Conservation (phyloP, 768 basidiomycete species). For the Rhodosporidiobolus odoratus region DNA sequence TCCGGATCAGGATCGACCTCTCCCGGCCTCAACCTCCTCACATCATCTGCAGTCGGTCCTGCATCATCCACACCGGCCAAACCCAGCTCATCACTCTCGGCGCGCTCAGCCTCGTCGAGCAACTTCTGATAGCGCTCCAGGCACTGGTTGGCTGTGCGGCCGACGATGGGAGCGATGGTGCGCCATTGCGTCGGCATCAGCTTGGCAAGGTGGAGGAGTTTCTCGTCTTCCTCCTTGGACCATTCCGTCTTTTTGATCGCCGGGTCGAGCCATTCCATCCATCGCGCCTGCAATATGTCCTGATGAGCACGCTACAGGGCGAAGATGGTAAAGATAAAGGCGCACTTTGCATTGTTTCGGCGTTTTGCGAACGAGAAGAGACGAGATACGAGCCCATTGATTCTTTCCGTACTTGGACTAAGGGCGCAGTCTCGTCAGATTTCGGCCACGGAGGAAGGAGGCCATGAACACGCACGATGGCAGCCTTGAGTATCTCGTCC, state of each 20-base stretch:
- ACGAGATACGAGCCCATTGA: slow-evolving; percentile 98
- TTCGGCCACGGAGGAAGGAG: neutral
- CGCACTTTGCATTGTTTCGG: slow-evolving; percentile 93
- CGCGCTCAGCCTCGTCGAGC: slow-evolving; percentile 91
- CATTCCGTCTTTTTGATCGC: slow-evolving; percentile 99
- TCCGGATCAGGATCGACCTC: slow-evolving; percentile 99
- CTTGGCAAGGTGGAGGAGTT: slow-evolving; percentile 92
- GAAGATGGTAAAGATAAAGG: neutral
- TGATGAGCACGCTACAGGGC: neutral
- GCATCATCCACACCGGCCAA: slow-evolving; percentile 73
- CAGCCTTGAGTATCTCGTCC: slow-evolving; percentile 95
- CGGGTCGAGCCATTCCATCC: slow-evolving; percentile 99
- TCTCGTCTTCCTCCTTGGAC: slow-evolving; percentile 99
- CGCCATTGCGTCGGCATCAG: slow-evolving; percentile 99
- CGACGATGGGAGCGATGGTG: slow-evolving; percentile 96
- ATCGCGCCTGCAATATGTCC: slow-evolving; percentile 56
- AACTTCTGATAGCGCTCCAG: slow-evolving; percentile 97
- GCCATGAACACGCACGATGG: slow-evolving; percentile 53
- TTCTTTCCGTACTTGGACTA: slow-evolving; percentile 88
- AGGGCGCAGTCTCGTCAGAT: no score
- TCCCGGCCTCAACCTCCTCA: slow-evolving; percentile 79
- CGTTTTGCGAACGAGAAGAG: slow-evolving; percentile 92
- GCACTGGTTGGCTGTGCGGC: slow-evolving; percentile 94
- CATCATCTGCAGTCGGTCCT: slow-evolving; percentile 86
- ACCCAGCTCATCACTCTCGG: slow-evolving; percentile 92